Evolutionary conservation across 352 stramenopile species (phyloP).

Genomic region (Achlya hypogyna): DNA sequence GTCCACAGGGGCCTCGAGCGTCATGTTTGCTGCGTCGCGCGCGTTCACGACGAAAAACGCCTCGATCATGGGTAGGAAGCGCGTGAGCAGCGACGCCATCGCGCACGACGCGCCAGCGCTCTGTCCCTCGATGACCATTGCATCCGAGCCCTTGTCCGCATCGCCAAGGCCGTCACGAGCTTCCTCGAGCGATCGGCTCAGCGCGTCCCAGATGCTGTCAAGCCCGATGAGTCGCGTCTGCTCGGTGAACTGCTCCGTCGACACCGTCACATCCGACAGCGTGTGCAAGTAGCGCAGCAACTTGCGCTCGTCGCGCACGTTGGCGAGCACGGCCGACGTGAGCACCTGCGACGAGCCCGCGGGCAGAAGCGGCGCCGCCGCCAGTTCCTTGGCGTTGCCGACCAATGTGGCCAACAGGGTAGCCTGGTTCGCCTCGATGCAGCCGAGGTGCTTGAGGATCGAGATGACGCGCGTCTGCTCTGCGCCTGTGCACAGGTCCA

Average conservation of each 20-base stretch:
- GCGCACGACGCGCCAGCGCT: constrained; percentile 79
- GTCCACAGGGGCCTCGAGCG: constrained; percentile 55
- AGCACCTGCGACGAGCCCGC: constrained; percentile 3
- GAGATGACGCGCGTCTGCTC: constrained; percentile 78
- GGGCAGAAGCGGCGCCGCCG: constrained; percentile 26
- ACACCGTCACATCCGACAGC: constrained; percentile 79
- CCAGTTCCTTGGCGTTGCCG: constrained; percentile 39
- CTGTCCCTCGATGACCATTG: constrained; percentile 81
- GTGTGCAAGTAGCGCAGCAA: constrained; percentile 94
- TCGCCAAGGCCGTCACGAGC: constrained; percentile 49
- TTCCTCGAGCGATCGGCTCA: constrained; percentile 68
- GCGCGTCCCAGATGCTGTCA: constrained; percentile 63
- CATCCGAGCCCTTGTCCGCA: constrained; percentile 35
- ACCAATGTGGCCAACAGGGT: constrained; percentile 64
- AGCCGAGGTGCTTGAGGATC: constrained; percentile 70
- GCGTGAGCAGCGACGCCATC: constrained; percentile 91
- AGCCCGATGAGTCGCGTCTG: constrained; percentile 60
- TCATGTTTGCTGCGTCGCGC: constrained; percentile 73
- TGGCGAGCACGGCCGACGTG: constrained; percentile 70
- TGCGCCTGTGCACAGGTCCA: constrained; percentile 66
- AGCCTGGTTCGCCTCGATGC: constrained; percentile 47
- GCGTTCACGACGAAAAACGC: constrained; percentile 98
- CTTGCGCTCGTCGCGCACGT: constrained; percentile 88
- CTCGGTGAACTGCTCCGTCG: constrained; percentile 55
- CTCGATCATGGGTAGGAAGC: constrained; percentile 97